phyloP scores from a whole-genome alignment of 2,329 filamentous ascomycete species.

The Sordariomycetes sp. region DNA sequence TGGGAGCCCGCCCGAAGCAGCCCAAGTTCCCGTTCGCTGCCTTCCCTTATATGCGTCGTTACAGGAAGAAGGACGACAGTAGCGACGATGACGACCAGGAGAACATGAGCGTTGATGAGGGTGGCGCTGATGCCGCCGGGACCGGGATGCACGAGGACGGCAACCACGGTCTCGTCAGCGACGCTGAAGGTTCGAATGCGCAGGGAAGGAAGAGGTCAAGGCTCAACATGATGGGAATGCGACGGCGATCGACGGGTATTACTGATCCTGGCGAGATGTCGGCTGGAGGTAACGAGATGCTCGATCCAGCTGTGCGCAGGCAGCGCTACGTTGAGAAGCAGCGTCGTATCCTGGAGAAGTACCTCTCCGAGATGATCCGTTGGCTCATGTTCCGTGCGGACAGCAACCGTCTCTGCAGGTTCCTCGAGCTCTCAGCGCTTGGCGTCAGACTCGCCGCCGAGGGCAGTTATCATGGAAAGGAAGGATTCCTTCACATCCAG shows the following conservation, averaged over 20 bases:
- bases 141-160: slow-evolving; percentile 47
- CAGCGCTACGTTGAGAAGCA: slow-evolving; percentile 71
- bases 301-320: slow-evolving; percentile 31
- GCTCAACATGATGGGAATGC: slow-evolving; percentile 41
- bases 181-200: slow-evolving; percentile 19
- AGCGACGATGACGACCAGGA: slow-evolving; percentile 63
- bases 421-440: slow-evolving; percentile 87
- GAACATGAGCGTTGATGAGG: slow-evolving; percentile 30
- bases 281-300: slow-evolving; percentile 34
- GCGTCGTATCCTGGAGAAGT: slow-evolving; percentile 76
- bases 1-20: slow-evolving; percentile 64
- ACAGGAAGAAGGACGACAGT: slow-evolving; percentile 69
- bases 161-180: slow-evolving; percentile 35
- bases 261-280: slow-evolving; percentile 37
- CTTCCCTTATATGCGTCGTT: slow-evolving; percentile 79
- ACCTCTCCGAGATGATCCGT: slow-evolving; percentile 86
- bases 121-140: slow-evolving; percentile 38
- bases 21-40: slow-evolving; percentile 84
- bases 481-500: slow-evolving; percentile 87
- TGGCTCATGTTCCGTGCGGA: slow-evolving; percentile 96
- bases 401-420: slow-evolving; percentile 91
- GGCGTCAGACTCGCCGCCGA: slow-evolving; percentile 91
- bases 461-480: slow-evolving; percentile 95
- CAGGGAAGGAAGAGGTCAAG: slow-evolving; percentile 39
- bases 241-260: slow-evolving; percentile 42